Base-by-base conservation (phyloP, 192 early-diverging fungal species). In the Podochytrium sp. region DNA sequence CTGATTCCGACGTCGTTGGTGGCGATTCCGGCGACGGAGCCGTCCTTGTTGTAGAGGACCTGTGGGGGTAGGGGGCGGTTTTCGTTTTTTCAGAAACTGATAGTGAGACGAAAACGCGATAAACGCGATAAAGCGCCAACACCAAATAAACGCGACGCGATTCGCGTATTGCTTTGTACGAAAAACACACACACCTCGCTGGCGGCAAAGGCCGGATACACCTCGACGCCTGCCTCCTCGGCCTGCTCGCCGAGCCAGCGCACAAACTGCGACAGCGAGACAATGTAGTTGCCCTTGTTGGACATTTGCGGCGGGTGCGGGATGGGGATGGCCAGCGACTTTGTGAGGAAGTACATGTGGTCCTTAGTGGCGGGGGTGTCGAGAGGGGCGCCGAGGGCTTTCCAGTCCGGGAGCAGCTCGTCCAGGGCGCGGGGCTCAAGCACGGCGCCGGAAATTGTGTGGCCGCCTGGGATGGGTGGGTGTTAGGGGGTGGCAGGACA, bases 381-480 rank as follows among this genome's bases (percentile, higher is more conserved):
- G 40, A 99, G 82, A 20, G 97, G 97, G 1, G 97, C 96, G 4
- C 93, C 94, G 76, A 88, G 92, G 60, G 96, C 95, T 81, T 94
- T 96, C 96, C 96, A 99, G 75, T 98, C 92, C 30, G 97, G 97
- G 40, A 99, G 95, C 73, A 99, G 82, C 82, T 99, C 97, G 72
- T 97, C 85, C 60, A 99, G 78, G 5, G 97, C 93, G 2, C 91
- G 86, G 2, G 95, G 91, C 76, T 99, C 97, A 33, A 99, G 78
- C 47, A 98, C 96, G 23, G 95, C 95, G 16, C 97, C 97, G 43
- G 95, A 96, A 10, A 99, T 83, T 41, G 90, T 99, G 79, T 99
- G 97, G 20, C 95, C 91, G 33, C 95, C 91, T 92, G 73, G 5
- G 0, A 10, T 7, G 2, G n/a, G 2, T 18, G 34, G 35, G 37